Evolutionary conservation across 805 yeast species (phyloP).

Genomic region (Saccharomyces kudriavzevii): DNA sequence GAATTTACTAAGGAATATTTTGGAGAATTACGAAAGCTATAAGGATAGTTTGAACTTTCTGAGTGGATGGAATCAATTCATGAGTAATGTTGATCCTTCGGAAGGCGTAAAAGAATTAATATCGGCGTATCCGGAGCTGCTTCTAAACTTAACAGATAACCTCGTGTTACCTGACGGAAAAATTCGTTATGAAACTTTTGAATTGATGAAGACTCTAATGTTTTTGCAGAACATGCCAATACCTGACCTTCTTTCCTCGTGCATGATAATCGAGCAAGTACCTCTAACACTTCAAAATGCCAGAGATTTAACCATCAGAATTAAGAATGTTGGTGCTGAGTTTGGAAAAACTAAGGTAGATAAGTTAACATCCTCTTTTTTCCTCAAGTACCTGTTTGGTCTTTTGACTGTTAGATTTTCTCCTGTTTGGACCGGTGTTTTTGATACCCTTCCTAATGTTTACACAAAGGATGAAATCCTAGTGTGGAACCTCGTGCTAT

Average conservation of each 20-base stretch:
- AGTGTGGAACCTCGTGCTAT: conserved; percentile 49
- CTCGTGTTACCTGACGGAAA: conserved; percentile 43
- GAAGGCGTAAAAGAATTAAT: neutral
- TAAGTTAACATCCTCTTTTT: conserved; percentile 17
- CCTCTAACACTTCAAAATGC: conserved; percentile 63
- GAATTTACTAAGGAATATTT: conserved; percentile 12
- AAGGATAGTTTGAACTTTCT: conserved; percentile 34
- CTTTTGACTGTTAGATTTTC: conserved; percentile 65
- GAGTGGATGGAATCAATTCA: conserved; percentile 27
- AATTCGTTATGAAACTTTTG: conserved; percentile 44
- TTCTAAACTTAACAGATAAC: conserved; percentile 27
- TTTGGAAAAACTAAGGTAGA: conserved; percentile 31
- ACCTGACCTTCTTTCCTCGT: conserved; percentile 40
- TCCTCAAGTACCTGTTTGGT: conserved; percentile 55
- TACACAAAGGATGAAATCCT: conserved; percentile 34
- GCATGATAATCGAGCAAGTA: conserved; percentile 57
- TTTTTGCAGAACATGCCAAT: conserved; percentile 23
- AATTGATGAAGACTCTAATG: conserved; percentile 32
- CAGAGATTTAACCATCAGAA: conserved; percentile 65
- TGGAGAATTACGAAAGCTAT: conserved; percentile 21
- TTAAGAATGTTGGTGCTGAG: conserved; percentile 47
- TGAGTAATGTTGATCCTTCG: conserved; percentile 4
- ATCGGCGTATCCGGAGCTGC: neutral
- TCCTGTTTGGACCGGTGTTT: conserved; percentile 77
- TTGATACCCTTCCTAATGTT: conserved; percentile 48